Evolutionary conservation across 768 basidiomycete genomes (phyloP).

Genomic region (Panus rudis): DNA sequence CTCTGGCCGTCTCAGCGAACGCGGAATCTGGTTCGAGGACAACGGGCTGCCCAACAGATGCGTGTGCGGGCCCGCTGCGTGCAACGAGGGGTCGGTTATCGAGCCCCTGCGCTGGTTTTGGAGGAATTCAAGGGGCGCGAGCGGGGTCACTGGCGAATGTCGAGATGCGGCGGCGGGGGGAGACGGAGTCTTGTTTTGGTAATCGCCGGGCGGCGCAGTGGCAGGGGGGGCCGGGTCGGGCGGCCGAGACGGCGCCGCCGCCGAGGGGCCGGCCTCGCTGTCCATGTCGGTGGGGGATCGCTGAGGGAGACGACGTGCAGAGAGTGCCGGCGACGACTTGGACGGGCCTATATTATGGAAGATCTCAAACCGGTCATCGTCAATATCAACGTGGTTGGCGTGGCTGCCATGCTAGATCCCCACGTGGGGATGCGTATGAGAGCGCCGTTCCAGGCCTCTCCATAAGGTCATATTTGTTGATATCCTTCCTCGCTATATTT

Average conservation of each 20-base stretch:
- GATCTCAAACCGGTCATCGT: slow-evolving; percentile 8
- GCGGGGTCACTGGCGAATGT: slow-evolving; percentile 49
- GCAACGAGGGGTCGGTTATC: slow-evolving; percentile 76
- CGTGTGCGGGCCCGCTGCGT: slow-evolving; percentile 41
- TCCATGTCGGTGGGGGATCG: slow-evolving; percentile 8
- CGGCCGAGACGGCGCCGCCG: slow-evolving; percentile 3
- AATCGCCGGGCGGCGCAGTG: slow-evolving; percentile 14
- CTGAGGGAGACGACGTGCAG: slow-evolving; percentile 12
- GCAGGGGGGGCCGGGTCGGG: slow-evolving; percentile 12
- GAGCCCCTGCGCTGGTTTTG: slow-evolving; percentile 80
- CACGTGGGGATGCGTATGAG: no score
- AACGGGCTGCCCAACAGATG: slow-evolving; percentile 11
- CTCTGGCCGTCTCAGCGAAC: no score
- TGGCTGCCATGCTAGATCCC: slow-evolving; percentile 2
- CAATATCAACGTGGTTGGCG: slow-evolving; percentile 11
- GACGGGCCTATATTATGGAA: slow-evolving; percentile 10
- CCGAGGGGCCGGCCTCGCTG: not conserved
- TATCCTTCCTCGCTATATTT: no score
- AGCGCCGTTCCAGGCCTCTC: not conserved
- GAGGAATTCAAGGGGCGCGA: slow-evolving; percentile 71
- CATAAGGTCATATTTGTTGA: not conserved
- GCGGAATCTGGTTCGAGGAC: slow-evolving; percentile 15
- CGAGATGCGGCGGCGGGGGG: slow-evolving; percentile 26
- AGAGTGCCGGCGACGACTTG: not conserved
- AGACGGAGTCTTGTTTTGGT: slow-evolving; percentile 22